A percentile compares a stretch with the other conserved stretches of the same genome.
Evolutionary conservation across 768 basidiomycete species (phyloP).

Genomic region (Collybia sp.): DNA sequence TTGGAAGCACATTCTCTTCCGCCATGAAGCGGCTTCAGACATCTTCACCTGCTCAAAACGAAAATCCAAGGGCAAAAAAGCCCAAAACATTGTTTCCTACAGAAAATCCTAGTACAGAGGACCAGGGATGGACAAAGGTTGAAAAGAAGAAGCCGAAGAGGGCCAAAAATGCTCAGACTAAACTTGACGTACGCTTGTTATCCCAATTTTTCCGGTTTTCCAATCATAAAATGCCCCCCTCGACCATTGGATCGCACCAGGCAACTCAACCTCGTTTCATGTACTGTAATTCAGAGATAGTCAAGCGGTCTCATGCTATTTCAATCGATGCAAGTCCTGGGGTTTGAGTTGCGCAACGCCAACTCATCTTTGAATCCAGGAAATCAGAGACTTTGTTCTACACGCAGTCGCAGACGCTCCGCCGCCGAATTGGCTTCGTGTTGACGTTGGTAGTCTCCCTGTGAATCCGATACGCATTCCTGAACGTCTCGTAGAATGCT

Average conservation of each 20-base stretch:
- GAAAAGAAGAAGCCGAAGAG: constrained; percentile 75
- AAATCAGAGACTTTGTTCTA: constrained; percentile 81
- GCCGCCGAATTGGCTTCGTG: constrained; percentile 82
- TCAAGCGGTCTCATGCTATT: constrained; percentile 66
- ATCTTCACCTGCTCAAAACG: neutral
- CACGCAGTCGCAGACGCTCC: constrained; percentile 80
- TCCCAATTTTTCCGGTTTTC: constrained; percentile 8
- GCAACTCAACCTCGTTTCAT: constrained; percentile 68
- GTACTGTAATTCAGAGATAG: constrained; percentile 76
- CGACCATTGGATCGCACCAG: constrained; percentile 20
- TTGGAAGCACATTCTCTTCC: neutral
- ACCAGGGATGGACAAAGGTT: constrained; percentile 60
- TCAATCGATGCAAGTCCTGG: constrained; percentile 66
- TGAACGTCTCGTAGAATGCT: constrained; percentile 49
- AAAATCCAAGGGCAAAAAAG: constrained; percentile 28
- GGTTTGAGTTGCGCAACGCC: neutral
- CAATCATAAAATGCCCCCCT: constrained; percentile 1
- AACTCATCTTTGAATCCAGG: constrained; percentile 38
- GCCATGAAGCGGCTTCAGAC: constrained; percentile 5
- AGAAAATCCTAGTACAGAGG: constrained; percentile 9
- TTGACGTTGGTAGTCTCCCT: constrained; percentile 53
- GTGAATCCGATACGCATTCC: neutral
- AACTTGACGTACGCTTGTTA: constrained; percentile 52
- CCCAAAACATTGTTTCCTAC: constrained; percentile 23
- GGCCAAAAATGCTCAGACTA: constrained; percentile 48